These are phyloP conservation scores for Thozetella sp. DNA, from an alignment of 495 filamentous ascomycete species.

Conservation along the genomic window DNA sequence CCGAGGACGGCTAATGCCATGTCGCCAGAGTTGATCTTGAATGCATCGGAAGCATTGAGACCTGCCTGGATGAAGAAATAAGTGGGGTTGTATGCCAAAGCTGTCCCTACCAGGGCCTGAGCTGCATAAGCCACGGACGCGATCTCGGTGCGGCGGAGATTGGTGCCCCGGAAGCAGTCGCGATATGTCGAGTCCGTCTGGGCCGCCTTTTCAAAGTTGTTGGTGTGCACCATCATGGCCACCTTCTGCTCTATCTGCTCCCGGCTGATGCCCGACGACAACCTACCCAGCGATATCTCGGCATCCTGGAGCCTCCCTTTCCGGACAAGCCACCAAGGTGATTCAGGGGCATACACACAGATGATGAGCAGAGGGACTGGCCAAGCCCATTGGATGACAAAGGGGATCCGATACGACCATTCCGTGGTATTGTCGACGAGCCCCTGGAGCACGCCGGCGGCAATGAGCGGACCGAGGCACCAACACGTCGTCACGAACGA, in stretches of 20 bases:
- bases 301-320: constrained; percentile 55
- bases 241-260: constrained; percentile 35
- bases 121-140: constrained; percentile 44
- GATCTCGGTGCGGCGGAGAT: constrained; percentile 65
- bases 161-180: constrained; percentile 63
- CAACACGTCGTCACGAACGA: constrained; percentile 74
- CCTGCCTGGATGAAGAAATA: constrained; percentile 48
- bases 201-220: constrained; percentile 57
- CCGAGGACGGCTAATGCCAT: constrained; percentile 41
- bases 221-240: constrained; percentile 68
- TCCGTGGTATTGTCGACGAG: constrained; percentile 57
- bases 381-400: constrained; percentile 63
- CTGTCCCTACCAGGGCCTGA: constrained; percentile 19
- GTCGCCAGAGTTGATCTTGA: constrained; percentile 31
- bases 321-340: constrained; percentile 73
- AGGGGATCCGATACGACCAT: constrained; percentile 72
- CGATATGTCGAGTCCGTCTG: constrained; percentile 54
- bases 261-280: constrained; percentile 26
- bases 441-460: constrained; percentile 58
- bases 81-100: constrained; percentile 29
- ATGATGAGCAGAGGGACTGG: constrained; percentile 55
- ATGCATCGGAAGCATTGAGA: constrained; percentile 21
- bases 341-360: constrained; percentile 65
- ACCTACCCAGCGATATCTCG: constrained; percentile 48
- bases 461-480: constrained; percentile 68